Conservation (phyloP, 2,329 filamentous ascomycete genomes). For the Piedraia hortae region DNA sequence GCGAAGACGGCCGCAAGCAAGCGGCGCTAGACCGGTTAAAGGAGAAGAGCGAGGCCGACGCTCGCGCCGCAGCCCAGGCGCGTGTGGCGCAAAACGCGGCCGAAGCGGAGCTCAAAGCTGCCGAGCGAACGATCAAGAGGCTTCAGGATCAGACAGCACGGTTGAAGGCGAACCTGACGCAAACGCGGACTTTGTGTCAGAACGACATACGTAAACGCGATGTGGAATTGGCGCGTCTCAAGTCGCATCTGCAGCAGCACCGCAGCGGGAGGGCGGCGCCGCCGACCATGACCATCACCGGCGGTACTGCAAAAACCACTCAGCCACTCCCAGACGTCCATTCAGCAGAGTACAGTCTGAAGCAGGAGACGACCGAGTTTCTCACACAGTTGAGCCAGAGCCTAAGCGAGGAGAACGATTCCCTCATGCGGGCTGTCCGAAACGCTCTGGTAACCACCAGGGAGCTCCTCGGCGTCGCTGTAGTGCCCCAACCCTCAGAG, state of each 20-base stretch:
- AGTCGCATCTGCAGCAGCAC: constrained; percentile 45
- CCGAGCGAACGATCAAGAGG: constrained; percentile 44
- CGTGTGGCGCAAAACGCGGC: constrained; percentile 47
- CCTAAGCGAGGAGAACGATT: constrained; percentile 78
- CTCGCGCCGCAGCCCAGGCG: constrained; percentile 38
- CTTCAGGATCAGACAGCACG: constrained; percentile 62
- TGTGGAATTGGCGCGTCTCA: constrained; percentile 63
- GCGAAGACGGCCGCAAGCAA: constrained; percentile 46
- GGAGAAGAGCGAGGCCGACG: constrained; percentile 26
- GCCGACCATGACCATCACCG: constrained; percentile 21
- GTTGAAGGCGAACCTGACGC: constrained; percentile 51
- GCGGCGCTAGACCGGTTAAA: constrained; percentile 27
- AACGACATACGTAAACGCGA: constrained; percentile 82
- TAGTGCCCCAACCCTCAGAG: constrained; percentile 10
- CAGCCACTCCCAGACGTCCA: constrained; percentile 14
- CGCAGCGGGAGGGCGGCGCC: constrained; percentile 21
- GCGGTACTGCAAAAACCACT: constrained; percentile 17
- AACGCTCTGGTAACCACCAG: constrained; percentile 44
- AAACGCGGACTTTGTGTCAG: constrained; percentile 63
- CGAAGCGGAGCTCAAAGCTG: constrained; percentile 55
- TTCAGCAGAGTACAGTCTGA: constrained; percentile 38
- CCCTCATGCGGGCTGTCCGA: constrained; percentile 42
- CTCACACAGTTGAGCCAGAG: constrained; percentile 58
- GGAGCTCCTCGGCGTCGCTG: constrained; percentile 28
- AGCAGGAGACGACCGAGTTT: constrained; percentile 74